These are phyloP conservation scores for Candida sithepensis DNA, from an alignment of 805 yeast genomes.

Conservation along the genomic window DNA sequence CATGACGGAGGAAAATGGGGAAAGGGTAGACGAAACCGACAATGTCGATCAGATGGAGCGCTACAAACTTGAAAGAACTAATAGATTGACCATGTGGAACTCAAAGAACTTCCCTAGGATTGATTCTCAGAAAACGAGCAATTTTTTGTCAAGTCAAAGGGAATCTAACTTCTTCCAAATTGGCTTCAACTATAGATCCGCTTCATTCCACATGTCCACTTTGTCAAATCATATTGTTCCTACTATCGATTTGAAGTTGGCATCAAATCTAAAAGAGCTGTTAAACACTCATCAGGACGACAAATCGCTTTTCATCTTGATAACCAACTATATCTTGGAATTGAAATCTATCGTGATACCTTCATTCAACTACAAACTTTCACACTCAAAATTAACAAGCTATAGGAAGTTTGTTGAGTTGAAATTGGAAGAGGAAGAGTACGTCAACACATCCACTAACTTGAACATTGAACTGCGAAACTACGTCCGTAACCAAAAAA, in stretches of 20 bases:
- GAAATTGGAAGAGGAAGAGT: slow-evolving; percentile 23
- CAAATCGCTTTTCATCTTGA: slow-evolving; percentile 21
- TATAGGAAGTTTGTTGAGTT: slow-evolving; percentile 19
- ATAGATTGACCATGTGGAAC: slow-evolving; percentile 6
- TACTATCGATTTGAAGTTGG: slow-evolving; percentile 20
- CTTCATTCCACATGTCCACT: not conserved
- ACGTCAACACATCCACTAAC: slow-evolving; percentile 9
- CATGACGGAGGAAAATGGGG: not conserved
- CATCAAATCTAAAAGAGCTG: slow-evolving; percentile 13
- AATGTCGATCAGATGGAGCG: slow-evolving; percentile 1
- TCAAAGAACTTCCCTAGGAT: slow-evolving; percentile 14
- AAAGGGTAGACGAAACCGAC: too few relatives aligned
- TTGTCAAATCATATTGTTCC: slow-evolving; percentile 8
- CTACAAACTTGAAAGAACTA: not conserved
- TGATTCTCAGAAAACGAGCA: slow-evolving; percentile 7
- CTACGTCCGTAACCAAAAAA: slow-evolving; percentile 22
- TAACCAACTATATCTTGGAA: slow-evolving; percentile 23
- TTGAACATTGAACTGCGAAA: slow-evolving; percentile 18
- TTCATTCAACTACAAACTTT: slow-evolving; percentile 21
- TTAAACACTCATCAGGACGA: slow-evolving; percentile 29
- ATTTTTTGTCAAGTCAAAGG: slow-evolving; percentile 9
- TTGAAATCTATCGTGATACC: slow-evolving; percentile 20
- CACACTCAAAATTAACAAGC: slow-evolving; percentile 16
- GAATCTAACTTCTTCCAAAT: slow-evolving; percentile 23
- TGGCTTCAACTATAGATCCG: slow-evolving; percentile 17